A percentile compares a stretch with the other conserved stretches of the same genome.
These are phyloP conservation scores for Cenchrus fungigraminus DNA, from an alignment of 176 grass and related monocot genomes.

Conservation along the genomic window DNA sequence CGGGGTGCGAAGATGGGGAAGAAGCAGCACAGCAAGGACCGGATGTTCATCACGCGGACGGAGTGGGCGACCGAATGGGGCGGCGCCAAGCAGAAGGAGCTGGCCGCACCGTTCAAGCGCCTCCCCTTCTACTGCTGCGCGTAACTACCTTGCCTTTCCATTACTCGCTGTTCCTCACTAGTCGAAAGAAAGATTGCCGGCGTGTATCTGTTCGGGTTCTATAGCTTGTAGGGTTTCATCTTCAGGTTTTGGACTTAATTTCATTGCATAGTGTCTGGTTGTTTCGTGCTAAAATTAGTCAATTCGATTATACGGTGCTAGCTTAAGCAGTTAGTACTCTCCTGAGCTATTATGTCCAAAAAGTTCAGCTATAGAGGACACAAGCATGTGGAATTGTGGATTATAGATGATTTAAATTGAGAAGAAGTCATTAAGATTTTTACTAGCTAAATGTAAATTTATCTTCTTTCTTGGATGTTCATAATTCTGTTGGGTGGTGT, in stretches of 20 bases:
- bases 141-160: constrained; percentile 42
- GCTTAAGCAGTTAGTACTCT: not conserved
- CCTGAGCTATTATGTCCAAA: constrained; percentile 15
- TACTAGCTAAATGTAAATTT: constrained; percentile 8
- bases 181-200: not conserved
- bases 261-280: not conserved
- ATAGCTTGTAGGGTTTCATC: constrained; percentile 39
- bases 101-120: constrained; percentile 72
- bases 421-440: not conserved
- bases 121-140: constrained; percentile 99
- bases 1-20: constrained; percentile 74
- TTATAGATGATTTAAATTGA: constrained; percentile 20
- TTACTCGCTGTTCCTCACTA: constrained; percentile 8
- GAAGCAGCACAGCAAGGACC: constrained; percentile 99
- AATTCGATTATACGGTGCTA: not conserved
- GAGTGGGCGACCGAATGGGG: constrained; percentile 99
- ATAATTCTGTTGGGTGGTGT: constrained; percentile 32
- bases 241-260: constrained; percentile 2
- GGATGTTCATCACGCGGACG: constrained; percentile 95
- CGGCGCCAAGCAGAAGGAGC: constrained; percentile 87
- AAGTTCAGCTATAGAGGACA: constrained; percentile 9
- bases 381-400: not conserved
- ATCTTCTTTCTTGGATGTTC: constrained; percentile 9
- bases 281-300: not conserved
- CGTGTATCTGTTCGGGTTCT: constrained; percentile 11